These are phyloP conservation scores for Suillus occidentalis DNA, from an alignment of 768 basidiomycete species.

Conservation along the genomic window DNA sequence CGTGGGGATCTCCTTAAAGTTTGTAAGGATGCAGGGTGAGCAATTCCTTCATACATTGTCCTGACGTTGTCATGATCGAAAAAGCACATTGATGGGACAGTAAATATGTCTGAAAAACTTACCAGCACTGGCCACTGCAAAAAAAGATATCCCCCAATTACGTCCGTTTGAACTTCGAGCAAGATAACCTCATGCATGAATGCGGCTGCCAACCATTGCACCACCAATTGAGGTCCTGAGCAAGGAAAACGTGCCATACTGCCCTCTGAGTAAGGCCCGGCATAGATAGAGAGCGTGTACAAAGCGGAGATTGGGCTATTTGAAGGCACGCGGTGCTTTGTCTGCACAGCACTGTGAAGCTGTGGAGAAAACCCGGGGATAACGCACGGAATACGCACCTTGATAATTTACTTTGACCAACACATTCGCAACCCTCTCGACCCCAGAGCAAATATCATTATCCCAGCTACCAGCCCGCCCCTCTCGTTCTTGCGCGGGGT, in stretches of 20 bases:
- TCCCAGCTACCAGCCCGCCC: too few relatives aligned
- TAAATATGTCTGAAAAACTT: neutral
- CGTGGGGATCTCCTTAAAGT: too few relatives aligned
- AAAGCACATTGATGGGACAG: neutral
- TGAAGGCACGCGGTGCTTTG: neutral
- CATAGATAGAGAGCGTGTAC: neutral
- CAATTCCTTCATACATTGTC: slow-evolving; percentile 31
- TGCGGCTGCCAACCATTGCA: neutral
- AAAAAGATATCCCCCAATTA: too few relatives aligned
- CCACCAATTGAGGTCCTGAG: neutral
- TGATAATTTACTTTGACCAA: neutral
- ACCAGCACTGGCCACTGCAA: neutral
- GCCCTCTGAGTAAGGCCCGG: neutral
- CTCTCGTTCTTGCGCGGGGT: neutral
- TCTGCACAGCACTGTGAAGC: neutral
- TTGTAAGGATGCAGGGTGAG: too few relatives aligned
- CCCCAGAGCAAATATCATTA: too few relatives aligned
- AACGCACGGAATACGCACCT: neutral
- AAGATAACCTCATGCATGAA: too few relatives aligned
- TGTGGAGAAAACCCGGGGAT: neutral
- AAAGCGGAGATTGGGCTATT: neutral
- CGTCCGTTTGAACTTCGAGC: too few relatives aligned
- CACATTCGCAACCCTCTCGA: neutral
- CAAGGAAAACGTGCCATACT: neutral
- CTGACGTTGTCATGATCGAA: slow-evolving; percentile 60